Evolutionary conservation across 2,329 filamentous ascomycete species (phyloP), one percentile per base, ranked within the genome.

Genomic region (Cladosporium austrohemisphaericum): DNA sequence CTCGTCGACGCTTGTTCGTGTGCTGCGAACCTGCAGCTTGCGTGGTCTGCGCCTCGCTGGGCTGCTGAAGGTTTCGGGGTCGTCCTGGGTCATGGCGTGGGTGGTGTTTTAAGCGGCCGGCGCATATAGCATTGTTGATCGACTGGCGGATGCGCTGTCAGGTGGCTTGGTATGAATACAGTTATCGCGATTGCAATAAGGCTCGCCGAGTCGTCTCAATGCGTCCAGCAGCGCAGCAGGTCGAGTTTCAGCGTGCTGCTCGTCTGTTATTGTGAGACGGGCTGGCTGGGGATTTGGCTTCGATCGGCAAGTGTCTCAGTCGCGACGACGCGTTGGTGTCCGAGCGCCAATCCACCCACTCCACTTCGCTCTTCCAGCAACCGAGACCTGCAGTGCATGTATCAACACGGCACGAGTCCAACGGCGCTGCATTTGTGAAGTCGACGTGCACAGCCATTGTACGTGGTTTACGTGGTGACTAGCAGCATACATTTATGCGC

Each of bases 21-120:
- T 47, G 25, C 43, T 44, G 22, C 55, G 41, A 32, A 50, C 52
- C 33, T 56, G 43, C 33, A 58, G 49, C 47, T 58, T 58, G 19
- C 50, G 41, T 19, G 56, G 56, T 40, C 45, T 54, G 29, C 56
- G 52, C 16, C 52, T 37, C 38, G 47, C 37, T 14, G 47, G 47
- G 38, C 47, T 50, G 31, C 31, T 50, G 14, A 28, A 29, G 40
- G 26, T 36, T 7, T 43, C 40, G 18, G 33, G n/a, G 18, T 45
- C 41, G 38, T 41, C 38, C 25, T 41, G 38, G 23, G 18, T 41
- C 38, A 41, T 41, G n/a, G 37, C 28, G n/a, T 31, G 40, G 28
- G 4, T 31, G 11, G 28, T n/a, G 31, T 36, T 25, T 26, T 10
- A 40, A 23, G 23, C 37, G 23, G 37, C 37, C 37, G 22, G 37